Conservation (phyloP, 768 basidiomycete species). For the Leccinum aurantiacum region DNA sequence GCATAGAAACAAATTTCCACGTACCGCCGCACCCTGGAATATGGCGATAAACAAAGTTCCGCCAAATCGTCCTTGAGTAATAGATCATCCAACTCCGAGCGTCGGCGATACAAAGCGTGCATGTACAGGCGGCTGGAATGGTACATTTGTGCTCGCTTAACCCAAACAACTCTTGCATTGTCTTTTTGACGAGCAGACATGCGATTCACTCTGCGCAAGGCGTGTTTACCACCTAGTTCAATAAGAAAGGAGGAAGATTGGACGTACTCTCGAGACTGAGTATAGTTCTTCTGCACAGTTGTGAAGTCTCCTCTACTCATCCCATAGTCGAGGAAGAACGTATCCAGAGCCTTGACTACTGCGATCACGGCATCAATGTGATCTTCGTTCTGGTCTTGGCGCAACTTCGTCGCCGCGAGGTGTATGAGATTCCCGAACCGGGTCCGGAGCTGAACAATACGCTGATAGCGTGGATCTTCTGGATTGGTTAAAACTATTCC, state of each 20-base stretch:
- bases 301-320: constrained; percentile 59
- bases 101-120: constrained; percentile 71
- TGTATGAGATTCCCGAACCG: constrained; percentile 71
- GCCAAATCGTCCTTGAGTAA: constrained; percentile 62
- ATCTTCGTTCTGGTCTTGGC: constrained; percentile 65
- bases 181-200: constrained; percentile 71
- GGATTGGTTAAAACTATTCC: constrained; percentile 76
- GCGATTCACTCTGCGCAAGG: constrained; percentile 52
- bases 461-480: constrained; percentile 71
- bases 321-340: constrained; percentile 71
- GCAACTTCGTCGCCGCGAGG: constrained; percentile 62
- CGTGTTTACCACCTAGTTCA: neutral
- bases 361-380: constrained; percentile 83
- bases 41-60: constrained; percentile 76
- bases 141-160: constrained; percentile 79
- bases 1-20: constrained; percentile 13
- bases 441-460: constrained; percentile 52
- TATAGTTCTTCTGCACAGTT: constrained; percentile 51
- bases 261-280: constrained; percentile 32
- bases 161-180: constrained; percentile 69
- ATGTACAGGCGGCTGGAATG: constrained; percentile 75
- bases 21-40: constrained; percentile 75
- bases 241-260: neutral
- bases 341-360: constrained; percentile 72
- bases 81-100: constrained; percentile 71